These are phyloP conservation scores for Penicillium bialowiezense DNA, from an alignment of 495 filamentous ascomycete species.

Conservation along the genomic window DNA sequence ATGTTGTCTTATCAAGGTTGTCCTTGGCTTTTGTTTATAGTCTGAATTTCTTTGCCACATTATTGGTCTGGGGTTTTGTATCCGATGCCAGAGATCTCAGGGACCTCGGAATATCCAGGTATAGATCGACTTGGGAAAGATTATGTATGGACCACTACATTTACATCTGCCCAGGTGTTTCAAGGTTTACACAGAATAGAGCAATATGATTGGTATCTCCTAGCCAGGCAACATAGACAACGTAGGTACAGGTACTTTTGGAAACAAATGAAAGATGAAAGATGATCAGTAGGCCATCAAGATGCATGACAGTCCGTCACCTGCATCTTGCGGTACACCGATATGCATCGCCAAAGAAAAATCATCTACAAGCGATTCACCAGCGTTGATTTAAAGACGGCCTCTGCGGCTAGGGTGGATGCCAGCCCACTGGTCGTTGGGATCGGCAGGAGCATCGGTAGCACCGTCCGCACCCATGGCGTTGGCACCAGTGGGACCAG, in stretches of 20 bases:
- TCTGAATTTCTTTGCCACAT: not conserved
- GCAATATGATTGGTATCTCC: constrained; percentile 9
- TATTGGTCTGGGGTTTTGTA: too few relatives aligned
- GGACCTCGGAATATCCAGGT: too few relatives aligned
- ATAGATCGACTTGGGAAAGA: too few relatives aligned
- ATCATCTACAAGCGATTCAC: not conserved
- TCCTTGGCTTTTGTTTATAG: not conserved
- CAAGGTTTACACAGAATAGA: not conserved
- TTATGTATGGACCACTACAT: too few relatives aligned
- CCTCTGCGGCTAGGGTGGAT: constrained; percentile 60
- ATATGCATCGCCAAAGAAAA: not conserved
- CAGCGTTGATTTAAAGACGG: constrained; percentile 34
- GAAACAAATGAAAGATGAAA: not conserved
- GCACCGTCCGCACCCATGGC: constrained; percentile 22
- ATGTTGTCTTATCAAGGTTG: not conserved
- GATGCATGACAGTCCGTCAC: constrained; percentile 2
- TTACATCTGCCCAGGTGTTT: too few relatives aligned
- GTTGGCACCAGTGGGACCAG: constrained; percentile 22
- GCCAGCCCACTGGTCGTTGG: constrained; percentile 35
- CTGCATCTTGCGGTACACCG: constrained; percentile 3
- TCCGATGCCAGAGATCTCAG: too few relatives aligned
- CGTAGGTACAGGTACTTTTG: constrained; percentile 9
- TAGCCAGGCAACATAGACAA: constrained; percentile 9
- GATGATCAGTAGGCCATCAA: not conserved
- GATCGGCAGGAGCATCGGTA: constrained; percentile 13